Conservation (phyloP, 208 protist genomes). For the Dictyostelium gargantuum region DNA sequence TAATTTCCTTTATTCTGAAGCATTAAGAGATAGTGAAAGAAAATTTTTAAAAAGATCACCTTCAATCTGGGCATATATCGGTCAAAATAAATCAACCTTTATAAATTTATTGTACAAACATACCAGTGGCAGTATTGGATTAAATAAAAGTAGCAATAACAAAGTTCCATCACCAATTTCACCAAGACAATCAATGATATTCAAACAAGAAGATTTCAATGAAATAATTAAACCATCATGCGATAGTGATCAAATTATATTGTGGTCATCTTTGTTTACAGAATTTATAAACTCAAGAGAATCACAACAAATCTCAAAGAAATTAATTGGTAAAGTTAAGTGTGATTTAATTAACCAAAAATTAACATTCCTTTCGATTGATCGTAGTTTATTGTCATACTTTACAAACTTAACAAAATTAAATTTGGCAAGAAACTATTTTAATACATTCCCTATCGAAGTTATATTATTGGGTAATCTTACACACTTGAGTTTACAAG, state of each 20-base stretch:
- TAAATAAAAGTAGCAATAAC: too few relatives aligned
- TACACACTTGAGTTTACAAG: not conserved
- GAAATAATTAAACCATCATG: not conserved
- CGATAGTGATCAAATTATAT: not conserved
- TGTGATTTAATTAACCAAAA: not conserved
- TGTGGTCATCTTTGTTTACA: slow-evolving; percentile 25
- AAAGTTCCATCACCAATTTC: not conserved
- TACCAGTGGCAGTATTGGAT: not conserved
- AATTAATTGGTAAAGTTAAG: slow-evolving; percentile 36
- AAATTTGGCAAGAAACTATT: not conserved
- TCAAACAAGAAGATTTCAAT: slow-evolving; percentile 8
- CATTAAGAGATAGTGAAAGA: not conserved
- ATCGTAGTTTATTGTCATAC: not conserved
- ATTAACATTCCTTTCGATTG: slow-evolving; percentile 3
- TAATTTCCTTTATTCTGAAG: slow-evolving; percentile 21
- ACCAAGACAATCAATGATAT: not conserved
- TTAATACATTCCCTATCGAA: slow-evolving; percentile 42
- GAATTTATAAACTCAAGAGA: slow-evolving; percentile 21
- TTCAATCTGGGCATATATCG: not conserved
- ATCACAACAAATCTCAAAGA: not conserved
- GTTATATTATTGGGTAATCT: slow-evolving; percentile 10
- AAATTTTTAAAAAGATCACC: not conserved
- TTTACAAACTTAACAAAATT: not conserved
- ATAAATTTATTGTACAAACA: not conserved
- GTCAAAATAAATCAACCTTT: not conserved